Evolutionary conservation across 768 basidiomycete genomes (phyloP).

Genomic region (Pleurotus sapidus): DNA sequence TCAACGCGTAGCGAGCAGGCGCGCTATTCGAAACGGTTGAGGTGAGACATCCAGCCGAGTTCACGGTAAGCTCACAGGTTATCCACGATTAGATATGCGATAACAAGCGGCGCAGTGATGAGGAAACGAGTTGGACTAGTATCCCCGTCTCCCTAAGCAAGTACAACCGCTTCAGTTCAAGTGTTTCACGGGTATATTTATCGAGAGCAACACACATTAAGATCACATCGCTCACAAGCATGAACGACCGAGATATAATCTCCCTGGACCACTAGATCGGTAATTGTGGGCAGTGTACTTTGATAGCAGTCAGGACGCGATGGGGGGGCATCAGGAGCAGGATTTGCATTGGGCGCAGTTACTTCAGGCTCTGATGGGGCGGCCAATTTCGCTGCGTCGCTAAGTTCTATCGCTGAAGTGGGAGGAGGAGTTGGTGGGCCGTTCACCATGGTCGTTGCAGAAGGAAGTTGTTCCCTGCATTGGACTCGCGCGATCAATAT

Average conservation of each 20-base stretch:
- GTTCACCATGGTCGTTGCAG: constrained; percentile 42
- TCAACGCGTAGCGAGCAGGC: constrained; percentile 56
- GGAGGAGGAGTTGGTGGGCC: constrained; percentile 66
- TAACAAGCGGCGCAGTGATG: constrained; percentile 55
- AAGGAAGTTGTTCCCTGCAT: background rate
- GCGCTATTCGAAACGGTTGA: constrained; percentile 33
- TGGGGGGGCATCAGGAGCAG: constrained; percentile 16
- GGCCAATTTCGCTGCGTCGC: constrained; percentile 42
- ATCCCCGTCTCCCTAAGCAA: constrained; percentile 32
- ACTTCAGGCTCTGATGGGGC: constrained; percentile 10
- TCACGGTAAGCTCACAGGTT: constrained; percentile 45
- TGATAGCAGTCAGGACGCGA: constrained; percentile 36
- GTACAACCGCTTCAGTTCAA: background rate
- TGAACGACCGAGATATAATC: constrained; percentile 41
- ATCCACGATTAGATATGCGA: constrained; percentile 63
- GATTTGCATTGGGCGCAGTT: constrained; percentile 7
- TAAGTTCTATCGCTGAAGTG: constrained; percentile 52
- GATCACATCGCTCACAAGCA: constrained; percentile 49
- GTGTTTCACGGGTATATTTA: background rate
- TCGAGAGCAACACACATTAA: constrained; percentile 39
- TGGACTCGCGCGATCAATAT: background rate
- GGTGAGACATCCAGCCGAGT: background rate
- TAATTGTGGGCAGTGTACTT: constrained; percentile 40
- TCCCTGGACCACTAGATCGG: constrained; percentile 39
- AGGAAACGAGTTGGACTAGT: constrained; percentile 44